Evolutionary conservation across 2,329 filamentous ascomycete species (phyloP), one percentile per base, ranked within the genome.

Genomic region (Trichoderma oligosporum): DNA sequence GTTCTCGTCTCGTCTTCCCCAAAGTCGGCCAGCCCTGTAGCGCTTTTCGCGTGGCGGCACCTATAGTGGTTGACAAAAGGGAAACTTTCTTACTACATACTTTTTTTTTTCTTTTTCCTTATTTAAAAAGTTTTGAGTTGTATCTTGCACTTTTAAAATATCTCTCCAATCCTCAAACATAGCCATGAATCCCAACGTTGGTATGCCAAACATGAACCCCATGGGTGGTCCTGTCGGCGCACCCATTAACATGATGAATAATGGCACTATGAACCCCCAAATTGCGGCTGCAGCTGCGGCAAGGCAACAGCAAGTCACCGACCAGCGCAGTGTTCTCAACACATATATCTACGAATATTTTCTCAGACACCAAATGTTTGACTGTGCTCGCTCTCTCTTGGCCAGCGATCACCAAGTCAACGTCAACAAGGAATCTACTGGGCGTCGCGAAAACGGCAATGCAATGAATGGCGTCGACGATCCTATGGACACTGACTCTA

Each of bases 341-440:
- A 93, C 89, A 18, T 92, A 92, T 71, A 94, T 94, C 64, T 94
- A 93, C 79, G 89, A 94, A 68, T 93, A 94, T 71, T 93, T 97
- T 63, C 78, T 97, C 63, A 90, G 89, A 67, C 88, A 91, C 71
- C 82, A 85, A 64, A 90, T 96, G 81, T 87, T 83, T 68, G 89
- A 94, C 63, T 87, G 89, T 70, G 94, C 94, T 63, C 85, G 90
- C 65, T 82, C 86, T 47, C 79, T 96, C 60, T 75, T 89, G 56
- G 79, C 82, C 42, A 80, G 82, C 71, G 83, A 88, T 62, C 80
- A 87, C 67, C 83, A 80, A 59, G 76, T 90, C 62, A 88, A 86
- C 65, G 77, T 85, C 42, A 75, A 79, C 56, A 89, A 89, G 67
- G 86, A 86, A 56, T 88, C 84, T 65, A 83, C 87, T n/a, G 82